Conservation (phyloP, 352 stramenopile genomes). For the Pythium pyrilobum region DNA sequence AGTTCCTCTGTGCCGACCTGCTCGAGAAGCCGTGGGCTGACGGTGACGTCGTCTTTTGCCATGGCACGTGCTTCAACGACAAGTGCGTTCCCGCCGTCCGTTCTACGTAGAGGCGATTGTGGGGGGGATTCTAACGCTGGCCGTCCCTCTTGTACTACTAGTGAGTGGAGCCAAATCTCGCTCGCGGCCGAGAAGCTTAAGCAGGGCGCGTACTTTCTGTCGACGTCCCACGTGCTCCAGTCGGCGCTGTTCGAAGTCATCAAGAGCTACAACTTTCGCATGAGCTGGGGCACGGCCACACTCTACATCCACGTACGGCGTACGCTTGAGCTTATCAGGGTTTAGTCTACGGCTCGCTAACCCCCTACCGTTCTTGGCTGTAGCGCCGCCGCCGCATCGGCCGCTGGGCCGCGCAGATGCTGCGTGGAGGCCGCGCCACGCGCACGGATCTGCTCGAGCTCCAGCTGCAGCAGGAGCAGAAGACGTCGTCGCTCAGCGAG, state of each 20-base stretch:
- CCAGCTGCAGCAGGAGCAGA: conserved; percentile 24
- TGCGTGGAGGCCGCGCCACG: conserved; percentile 66
- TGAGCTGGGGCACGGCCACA: conserved; percentile 81
- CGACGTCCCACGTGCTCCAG: conserved; percentile 70
- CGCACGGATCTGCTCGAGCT: conserved; percentile 65
- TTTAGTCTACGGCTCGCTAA: no score
- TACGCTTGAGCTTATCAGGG: no score
- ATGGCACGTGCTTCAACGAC: conserved; percentile 82
- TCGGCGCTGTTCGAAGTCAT: conserved; percentile 82
- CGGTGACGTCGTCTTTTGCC: conserved; percentile 77
- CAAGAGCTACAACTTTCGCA: conserved; percentile 61
- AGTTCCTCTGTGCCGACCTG: conserved; percentile 67
- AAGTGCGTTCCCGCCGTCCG: conserved; percentile 30
- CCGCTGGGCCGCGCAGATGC: conserved; percentile 80
- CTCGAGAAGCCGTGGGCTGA: conserved; percentile 62
- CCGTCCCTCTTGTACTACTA: conserved; percentile 23
- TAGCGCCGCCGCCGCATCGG: conserved; percentile 79
- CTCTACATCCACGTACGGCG: conserved; percentile 85
- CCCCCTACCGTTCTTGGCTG: background rate
- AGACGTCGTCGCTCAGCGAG: conserved; percentile 3
- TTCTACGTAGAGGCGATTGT: background rate
- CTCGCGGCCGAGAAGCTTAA: conserved; percentile 76
- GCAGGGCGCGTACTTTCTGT: conserved; percentile 81
- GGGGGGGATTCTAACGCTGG: no score
- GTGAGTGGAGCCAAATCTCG: conserved; percentile 78